phyloP scores from a whole-genome alignment of 148 eudicot species.

The Diospyros lotus region DNA sequence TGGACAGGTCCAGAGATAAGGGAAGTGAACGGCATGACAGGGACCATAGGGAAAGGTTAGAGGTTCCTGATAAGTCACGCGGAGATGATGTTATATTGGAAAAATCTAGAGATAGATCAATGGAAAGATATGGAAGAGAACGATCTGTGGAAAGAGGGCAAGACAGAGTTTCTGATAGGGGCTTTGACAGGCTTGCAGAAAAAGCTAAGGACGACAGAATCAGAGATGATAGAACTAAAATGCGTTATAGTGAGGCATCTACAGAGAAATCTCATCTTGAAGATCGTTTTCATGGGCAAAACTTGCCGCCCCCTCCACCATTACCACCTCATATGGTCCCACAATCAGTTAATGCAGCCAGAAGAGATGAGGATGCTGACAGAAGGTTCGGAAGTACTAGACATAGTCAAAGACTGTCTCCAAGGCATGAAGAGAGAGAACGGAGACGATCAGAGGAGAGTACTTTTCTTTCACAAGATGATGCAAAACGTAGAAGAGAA shows the following conservation, averaged over 20 bases:
- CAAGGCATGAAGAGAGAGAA: slow-evolving; percentile 94
- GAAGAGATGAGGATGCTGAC: slow-evolving; percentile 90
- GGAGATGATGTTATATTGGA: slow-evolving; percentile 60
- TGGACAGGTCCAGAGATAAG: slow-evolving; percentile 68
- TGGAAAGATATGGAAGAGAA: slow-evolving; percentile 85
- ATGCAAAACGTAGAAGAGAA: slow-evolving; percentile 87
- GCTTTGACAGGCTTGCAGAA: slow-evolving; percentile 51
- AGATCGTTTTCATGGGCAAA: slow-evolving; percentile 75
- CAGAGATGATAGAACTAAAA: slow-evolving; percentile 78
- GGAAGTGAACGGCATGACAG: slow-evolving; percentile 71
- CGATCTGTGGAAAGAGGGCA: slow-evolving; percentile 68
- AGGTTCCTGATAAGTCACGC: slow-evolving; percentile 65
- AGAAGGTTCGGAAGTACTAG: slow-evolving; percentile 70
- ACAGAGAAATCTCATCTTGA: slow-evolving; percentile 63
- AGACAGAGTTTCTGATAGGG: slow-evolving; percentile 67
- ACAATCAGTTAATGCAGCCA: slow-evolving; percentile 61
- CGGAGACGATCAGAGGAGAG: slow-evolving; percentile 88
- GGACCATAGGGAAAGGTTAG: slow-evolving; percentile 67
- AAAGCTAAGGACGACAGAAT: slow-evolving; percentile 69
- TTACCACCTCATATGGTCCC: slow-evolving; percentile 87
- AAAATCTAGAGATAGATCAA: slow-evolving; percentile 72
- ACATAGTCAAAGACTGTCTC: slow-evolving; percentile 88
- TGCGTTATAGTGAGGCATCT: slow-evolving; percentile 56
- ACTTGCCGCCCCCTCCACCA: slow-evolving; percentile 98
- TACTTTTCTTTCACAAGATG: slow-evolving; percentile 51